Base-by-base conservation (phyloP, 2,329 filamentous ascomycete species). In the Beauveria caledonica region DNA sequence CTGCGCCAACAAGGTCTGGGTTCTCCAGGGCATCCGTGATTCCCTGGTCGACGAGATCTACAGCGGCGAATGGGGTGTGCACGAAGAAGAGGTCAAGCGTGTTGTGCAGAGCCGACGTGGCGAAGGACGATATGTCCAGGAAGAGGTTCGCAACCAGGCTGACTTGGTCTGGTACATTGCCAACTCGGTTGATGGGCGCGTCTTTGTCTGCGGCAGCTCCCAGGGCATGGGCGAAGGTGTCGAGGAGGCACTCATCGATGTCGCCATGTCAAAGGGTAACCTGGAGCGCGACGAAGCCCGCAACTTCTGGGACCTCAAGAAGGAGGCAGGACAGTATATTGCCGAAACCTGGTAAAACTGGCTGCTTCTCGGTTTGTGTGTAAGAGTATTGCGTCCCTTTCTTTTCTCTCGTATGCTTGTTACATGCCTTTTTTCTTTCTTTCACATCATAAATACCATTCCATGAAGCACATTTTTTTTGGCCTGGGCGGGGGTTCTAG, bases 141-240 rank as follows among this genome's bases (percentile, higher is more conserved):
- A 99, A 69, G 94, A 97, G 74, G 93, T 99, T 9, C 80, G 84
- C 11, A 82, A 90, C 64, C 94, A 97, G 72, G 90, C 92, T 1
- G 94, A 97, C 70, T 82, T 97, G n/a, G 93, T 97, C 17, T 99
- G 94, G 94, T 96, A 91, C 73, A 92, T 97, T 64, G 89, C 96
- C 79, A 97, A 97, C 72, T 86, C 92, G 2, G 80, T 97, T n/a
- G 94, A 99, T 69, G 94, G 94, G 1, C 86, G 94, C 57, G 86
- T 97, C 57, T 99, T 99, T 71, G 94, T 99, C 62, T 99, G 94
- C 72, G 94, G 94, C 54, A 95, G 89, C 74, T 92, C 86, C 69
- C 92, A 90, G 77, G 94, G 94, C 60, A 60, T 99, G 94, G 94
- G 94, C 62, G 94, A 97, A 74, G 94, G 94, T 49, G 94, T 99